These are phyloP conservation scores for Mollisiaceae sp. DNA, from an alignment of 2,329 filamentous ascomycete species.

Conservation along the genomic window DNA sequence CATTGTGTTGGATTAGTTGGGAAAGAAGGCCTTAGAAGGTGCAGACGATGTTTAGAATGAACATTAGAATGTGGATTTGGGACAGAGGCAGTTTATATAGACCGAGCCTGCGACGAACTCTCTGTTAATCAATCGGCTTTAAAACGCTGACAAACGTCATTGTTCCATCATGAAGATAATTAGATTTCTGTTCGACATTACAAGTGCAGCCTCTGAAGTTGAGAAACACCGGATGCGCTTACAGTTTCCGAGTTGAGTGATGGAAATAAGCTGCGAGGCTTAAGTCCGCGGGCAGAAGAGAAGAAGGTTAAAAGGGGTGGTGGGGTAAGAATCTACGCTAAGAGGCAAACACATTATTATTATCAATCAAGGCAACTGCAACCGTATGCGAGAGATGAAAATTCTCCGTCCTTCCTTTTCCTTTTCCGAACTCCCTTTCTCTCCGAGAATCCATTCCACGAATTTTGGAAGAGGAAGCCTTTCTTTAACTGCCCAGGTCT, in stretches of 20 bases:
- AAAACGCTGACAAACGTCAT: background rate
- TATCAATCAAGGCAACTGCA: background rate
- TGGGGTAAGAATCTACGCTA: background rate
- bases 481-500: no score
- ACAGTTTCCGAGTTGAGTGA: background rate
- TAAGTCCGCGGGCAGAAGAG: background rate
- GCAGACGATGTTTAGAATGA: no score
- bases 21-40: background rate
- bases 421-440: background rate
- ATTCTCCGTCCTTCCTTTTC: background rate
- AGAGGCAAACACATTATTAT: background rate
- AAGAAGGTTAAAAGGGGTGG: background rate
- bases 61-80: background rate
- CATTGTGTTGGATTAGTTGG: background rate
- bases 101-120: background rate
- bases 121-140: background rate
- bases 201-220: background rate
- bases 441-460: background rate
- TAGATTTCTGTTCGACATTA: background rate
- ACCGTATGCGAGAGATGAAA: background rate
- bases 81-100: background rate
- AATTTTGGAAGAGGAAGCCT: no score
- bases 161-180: background rate
- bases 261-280: background rate
- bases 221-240: background rate